Base-by-base conservation (phyloP, 257 asterid genomes). In the Solanum tarapatanum region DNA sequence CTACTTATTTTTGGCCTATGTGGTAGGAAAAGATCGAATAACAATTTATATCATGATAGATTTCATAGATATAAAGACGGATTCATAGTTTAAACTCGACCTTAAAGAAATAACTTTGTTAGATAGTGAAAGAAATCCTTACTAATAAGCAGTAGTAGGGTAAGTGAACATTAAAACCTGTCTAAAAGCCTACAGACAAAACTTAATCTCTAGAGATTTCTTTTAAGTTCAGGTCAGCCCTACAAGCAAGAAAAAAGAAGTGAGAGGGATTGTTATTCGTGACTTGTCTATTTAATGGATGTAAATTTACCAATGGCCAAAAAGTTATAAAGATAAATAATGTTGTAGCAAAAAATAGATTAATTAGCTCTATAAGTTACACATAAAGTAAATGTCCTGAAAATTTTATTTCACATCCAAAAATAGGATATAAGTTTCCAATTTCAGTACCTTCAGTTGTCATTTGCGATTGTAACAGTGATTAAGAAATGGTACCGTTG, bases 401-500 rank as follows among this genome's bases (percentile, higher is more conserved):
- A 62, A 62, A 23, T 62, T 62, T 62, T 62, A 23, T 55, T 0
- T 55, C 24, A 55, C 24, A 55, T 55, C 24, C 64, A 55, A 55
- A 55, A 55, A 7, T 19, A 55, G 64, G 64, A 55, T 55, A 55
- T 2, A 51, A 51, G 60, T 51, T 1, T 16, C n/a, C 23, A 55
- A 55, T 55, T 55, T 55, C 26, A 58, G 68, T 43, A 35, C 66
- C 39, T 43, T 80, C 68, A 80, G 28, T 45, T 9, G 28, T 80
- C 68, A 43, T 45, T 24, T 21, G 77, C 43, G 45, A 51, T 16
- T 9, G 11, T 8, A 84, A 82, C 79, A 16, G 1, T 7, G 84
- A 74, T 26, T 41, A 79, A 4, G 88, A 89, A 82, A 36, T 41
- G 89, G 87, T 68, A 51, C 24, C 37, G 91, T 48, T 0, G 87